Evolutionary conservation across 768 basidiomycete genomes (phyloP).

Genomic region (Cubamyces lactineus): DNA sequence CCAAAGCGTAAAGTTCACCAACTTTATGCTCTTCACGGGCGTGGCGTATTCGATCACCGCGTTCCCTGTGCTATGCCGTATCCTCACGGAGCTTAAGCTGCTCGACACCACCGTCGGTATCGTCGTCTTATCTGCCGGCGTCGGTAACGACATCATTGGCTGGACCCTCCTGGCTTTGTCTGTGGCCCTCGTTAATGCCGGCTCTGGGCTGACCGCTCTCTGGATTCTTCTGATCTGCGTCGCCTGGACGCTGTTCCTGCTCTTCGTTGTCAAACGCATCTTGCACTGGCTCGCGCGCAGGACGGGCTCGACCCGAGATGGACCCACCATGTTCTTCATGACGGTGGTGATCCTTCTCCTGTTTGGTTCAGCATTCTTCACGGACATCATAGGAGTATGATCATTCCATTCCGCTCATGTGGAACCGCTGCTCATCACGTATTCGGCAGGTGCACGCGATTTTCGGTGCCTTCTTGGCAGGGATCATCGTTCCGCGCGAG

Average conservation of each 20-base stretch:
- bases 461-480: slow-evolving; percentile 88
- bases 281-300: slow-evolving; percentile 74
- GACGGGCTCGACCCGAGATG: slow-evolving; percentile 81
- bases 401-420: not conserved
- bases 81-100: slow-evolving; percentile 89
- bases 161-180: slow-evolving; percentile 91
- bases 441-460: slow-evolving; percentile 65
- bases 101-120: slow-evolving; percentile 92
- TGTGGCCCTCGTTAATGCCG: slow-evolving; percentile 90
- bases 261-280: slow-evolving; percentile 63
- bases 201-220: slow-evolving; percentile 79
- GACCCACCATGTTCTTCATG: slow-evolving; percentile 90
- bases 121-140: slow-evolving; percentile 90
- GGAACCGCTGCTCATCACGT: not conserved
- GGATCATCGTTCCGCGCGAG: slow-evolving; percentile 82
- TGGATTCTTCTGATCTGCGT: slow-evolving; percentile 82
- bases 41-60: slow-evolving; percentile 91
- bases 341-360: slow-evolving; percentile 77
- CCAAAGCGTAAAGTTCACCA: slow-evolving; percentile 67
- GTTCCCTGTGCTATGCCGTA: slow-evolving; percentile 84
- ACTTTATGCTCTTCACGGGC: slow-evolving; percentile 94
- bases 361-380: slow-evolving; percentile 90
- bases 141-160: slow-evolving; percentile 76
- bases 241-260: slow-evolving; percentile 78
- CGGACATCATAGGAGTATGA: slow-evolving; percentile 79